Percentiles rank a stretch among this genome's conserved stretches.
These are phyloP conservation scores for Apophysomyces sp. DNA, from an alignment of 371 early-diverging fungal species.

Conservation along the genomic window DNA sequence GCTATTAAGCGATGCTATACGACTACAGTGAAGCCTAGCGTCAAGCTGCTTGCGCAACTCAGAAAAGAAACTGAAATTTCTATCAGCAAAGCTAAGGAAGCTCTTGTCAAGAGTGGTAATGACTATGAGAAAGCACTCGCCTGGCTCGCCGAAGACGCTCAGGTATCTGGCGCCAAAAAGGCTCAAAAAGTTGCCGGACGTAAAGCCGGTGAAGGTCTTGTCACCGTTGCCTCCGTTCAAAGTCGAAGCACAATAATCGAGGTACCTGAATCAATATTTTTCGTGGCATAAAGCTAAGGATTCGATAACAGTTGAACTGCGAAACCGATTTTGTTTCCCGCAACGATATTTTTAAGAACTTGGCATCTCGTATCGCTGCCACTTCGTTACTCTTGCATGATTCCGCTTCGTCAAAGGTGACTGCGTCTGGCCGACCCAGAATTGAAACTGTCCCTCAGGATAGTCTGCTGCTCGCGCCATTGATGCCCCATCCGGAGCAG, in stretches of 20 bases:
- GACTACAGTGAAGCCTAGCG: conserved; percentile 62
- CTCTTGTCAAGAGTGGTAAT: conserved; percentile 71
- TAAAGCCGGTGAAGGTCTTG: conserved; percentile 55
- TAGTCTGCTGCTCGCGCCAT: conserved; percentile 47
- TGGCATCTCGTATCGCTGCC: conserved; percentile 72
- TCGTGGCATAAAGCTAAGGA: background rate
- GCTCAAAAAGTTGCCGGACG: conserved; percentile 55
- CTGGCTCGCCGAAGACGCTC: conserved; percentile 80
- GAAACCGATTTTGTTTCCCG: conserved; percentile 96
- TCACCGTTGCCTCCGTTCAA: conserved; percentile 61
- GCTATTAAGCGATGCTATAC: conserved; percentile 8
- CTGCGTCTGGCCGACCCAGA: conserved; percentile 7
- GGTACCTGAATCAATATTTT: conserved; percentile 33
- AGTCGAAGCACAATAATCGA: conserved; percentile 65
- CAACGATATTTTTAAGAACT: conserved; percentile 75
- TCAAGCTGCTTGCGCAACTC: conserved; percentile 68
- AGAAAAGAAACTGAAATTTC: conserved; percentile 84
- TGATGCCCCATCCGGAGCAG: conserved; percentile 56
- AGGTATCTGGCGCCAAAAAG: conserved; percentile 72
- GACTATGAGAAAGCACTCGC: conserved; percentile 76
- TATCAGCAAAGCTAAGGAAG: conserved; percentile 87
- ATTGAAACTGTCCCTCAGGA: conserved; percentile 46
- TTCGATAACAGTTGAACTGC: conserved; percentile 68
- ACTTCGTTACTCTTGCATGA: conserved; percentile 59
- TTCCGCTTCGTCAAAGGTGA: conserved; percentile 11